Evolutionary conservation across 2,329 filamentous ascomycete genomes (phyloP).

Genomic region (Ascochyta rabiei): DNA sequence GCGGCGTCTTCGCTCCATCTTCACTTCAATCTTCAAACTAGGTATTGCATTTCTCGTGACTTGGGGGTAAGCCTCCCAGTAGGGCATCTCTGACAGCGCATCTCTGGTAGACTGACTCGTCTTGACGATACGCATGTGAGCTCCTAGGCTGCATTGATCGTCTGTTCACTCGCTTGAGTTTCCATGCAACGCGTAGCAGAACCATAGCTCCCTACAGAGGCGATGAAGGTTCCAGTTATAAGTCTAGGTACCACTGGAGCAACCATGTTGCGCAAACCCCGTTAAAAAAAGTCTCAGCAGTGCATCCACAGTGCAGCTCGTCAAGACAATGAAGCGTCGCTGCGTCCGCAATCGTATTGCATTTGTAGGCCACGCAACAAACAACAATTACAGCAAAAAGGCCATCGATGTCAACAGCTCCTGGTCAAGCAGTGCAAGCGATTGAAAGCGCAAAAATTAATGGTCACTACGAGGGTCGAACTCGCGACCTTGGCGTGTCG

Average conservation of each 20-base stretch:
- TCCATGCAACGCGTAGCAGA: too few species aligned
- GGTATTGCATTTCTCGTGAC: not conserved
- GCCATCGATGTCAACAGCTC: not conserved
- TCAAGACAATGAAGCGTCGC: not conserved
- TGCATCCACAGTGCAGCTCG: not conserved
- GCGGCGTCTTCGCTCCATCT: not conserved
- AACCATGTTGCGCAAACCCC: too few species aligned
- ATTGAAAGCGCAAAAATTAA: not conserved
- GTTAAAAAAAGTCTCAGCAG: too few species aligned
- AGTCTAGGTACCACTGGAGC: too few species aligned
- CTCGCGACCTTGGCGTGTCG: constrained; percentile 28
- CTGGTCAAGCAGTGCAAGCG: not conserved
- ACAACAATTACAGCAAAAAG: not conserved
- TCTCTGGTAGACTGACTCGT: too few species aligned
- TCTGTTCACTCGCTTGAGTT: too few species aligned
- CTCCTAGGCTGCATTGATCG: too few species aligned
- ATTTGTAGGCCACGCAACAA: not conserved
- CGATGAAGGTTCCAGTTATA: too few species aligned
- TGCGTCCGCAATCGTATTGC: not conserved
- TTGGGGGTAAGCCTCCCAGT: too few species aligned
- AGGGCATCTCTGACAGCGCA: too few species aligned
- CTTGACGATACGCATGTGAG: too few species aligned
- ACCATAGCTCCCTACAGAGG: too few species aligned
- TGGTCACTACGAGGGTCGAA: constrained; percentile 35
- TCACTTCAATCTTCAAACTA: not conserved